These are phyloP conservation scores for Tetraselmis chui DNA, from an alignment of 139 green algal genomes.

Conservation along the genomic window DNA sequence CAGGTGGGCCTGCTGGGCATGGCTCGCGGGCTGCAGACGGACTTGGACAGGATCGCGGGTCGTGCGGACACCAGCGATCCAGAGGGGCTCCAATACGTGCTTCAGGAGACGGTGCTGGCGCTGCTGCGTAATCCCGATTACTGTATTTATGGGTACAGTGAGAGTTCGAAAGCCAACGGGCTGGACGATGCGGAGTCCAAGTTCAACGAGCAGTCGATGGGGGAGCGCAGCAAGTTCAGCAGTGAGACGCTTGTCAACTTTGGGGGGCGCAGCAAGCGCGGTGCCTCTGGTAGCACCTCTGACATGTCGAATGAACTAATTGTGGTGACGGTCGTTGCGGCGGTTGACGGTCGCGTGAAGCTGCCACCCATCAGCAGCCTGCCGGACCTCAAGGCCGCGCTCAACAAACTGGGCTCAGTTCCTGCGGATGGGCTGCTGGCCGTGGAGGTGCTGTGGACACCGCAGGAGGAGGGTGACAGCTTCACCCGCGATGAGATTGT, in stretches of 20 bases:
- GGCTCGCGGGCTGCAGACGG: constrained; percentile 70
- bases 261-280: constrained; percentile 35
- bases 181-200: constrained; percentile 49
- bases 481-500: constrained; percentile 80
- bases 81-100: constrained; percentile 71
- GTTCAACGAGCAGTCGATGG: constrained; percentile 66
- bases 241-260: constrained; percentile 91
- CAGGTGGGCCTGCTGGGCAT: constrained; percentile 87
- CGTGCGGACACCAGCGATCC: constrained; percentile 73
- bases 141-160: constrained; percentile 60
- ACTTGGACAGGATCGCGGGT: constrained; percentile 79
- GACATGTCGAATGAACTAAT: constrained; percentile 59
- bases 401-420: constrained; percentile 66
- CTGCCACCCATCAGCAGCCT: constrained; percentile 55
- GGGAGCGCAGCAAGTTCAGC: constrained; percentile 85
- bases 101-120: constrained; percentile 84
- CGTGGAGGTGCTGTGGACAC: constrained; percentile 96
- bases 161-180: constrained; percentile 12
- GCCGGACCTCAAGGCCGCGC: constrained; percentile 43
- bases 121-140: constrained; percentile 87
- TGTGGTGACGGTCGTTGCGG: constrained; percentile 83
- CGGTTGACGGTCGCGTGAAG: constrained; percentile 56
- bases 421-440: constrained; percentile 64
- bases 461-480: constrained; percentile 77
- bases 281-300: background rate